Evolutionary conservation across 371 early-diverging fungal genomes (phyloP).

Genomic region (Mortierella sp.): DNA sequence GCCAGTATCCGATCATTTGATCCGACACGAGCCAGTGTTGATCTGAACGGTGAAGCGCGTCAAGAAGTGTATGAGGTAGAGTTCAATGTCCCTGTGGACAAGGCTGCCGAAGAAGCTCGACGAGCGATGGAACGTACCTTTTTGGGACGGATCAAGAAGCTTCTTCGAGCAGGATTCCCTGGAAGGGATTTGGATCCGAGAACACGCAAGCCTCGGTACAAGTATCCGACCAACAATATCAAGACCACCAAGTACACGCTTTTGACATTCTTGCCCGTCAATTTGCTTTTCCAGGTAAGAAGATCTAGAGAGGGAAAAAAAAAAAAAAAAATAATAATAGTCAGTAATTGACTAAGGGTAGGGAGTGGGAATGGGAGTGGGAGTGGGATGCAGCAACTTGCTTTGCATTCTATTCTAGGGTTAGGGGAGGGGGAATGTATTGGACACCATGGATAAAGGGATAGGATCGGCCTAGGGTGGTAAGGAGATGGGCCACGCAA

Average conservation of each 20-base stretch:
- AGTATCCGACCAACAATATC: slow-evolving; percentile 72
- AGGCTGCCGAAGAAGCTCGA: slow-evolving; percentile 21
- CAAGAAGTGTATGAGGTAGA: slow-evolving; percentile 52
- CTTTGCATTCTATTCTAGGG: no score
- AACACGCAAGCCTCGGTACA: slow-evolving; percentile 48
- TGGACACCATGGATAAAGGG: no score
- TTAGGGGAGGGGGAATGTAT: no score
- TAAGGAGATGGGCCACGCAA: no score
- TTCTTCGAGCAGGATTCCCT: slow-evolving; percentile 41
- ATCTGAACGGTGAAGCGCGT: slow-evolving; percentile 14
- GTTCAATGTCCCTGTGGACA: slow-evolving; percentile 35
- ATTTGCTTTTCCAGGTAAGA: slow-evolving; percentile 82
- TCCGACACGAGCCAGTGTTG: slow-evolving; percentile 17
- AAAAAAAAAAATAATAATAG: no score
- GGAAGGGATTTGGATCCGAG: slow-evolving; percentile 45
- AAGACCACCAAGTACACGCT: slow-evolving; percentile 87
- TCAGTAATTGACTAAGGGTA: no score
- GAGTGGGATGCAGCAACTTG: no score
- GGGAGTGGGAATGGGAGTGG: no score
- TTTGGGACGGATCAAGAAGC: slow-evolving; percentile 32
- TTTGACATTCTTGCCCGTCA: slow-evolving; percentile 90
- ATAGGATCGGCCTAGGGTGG: no score
- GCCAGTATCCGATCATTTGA: slow-evolving; percentile 48
- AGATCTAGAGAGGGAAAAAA: no score
- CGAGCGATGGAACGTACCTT: slow-evolving; percentile 29